phyloP scores from a whole-genome alignment of 1,284 basidiomycete genomes.

The Acaromyces ingoldii region DNA sequence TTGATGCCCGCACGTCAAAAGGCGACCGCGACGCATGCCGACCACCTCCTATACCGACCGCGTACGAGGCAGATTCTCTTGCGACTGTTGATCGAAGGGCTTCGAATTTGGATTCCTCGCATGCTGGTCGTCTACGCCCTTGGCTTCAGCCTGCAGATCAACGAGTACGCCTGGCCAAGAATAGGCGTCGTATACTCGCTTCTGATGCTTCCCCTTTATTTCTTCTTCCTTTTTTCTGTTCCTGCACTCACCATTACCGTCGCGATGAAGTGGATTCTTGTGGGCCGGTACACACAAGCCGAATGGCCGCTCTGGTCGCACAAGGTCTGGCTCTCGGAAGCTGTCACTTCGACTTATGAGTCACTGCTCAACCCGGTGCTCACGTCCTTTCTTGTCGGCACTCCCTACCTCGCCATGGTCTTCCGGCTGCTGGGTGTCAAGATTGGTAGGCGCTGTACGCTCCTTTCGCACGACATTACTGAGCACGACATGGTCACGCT shows the following conservation, averaged over 20 bases:
- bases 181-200: constrained; percentile 4
- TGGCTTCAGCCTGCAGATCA: constrained; percentile 4
- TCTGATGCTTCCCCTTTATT: constrained; percentile 7
- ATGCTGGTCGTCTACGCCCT: constrained; percentile 7
- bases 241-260: constrained; percentile 7
- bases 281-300: constrained; percentile 3
- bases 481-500: constrained; percentile 8
- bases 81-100: constrained; percentile 10
- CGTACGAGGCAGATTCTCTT: background rate
- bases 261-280: constrained; percentile 5
- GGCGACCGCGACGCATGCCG: background rate
- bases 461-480: constrained; percentile 7
- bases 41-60: constrained; percentile 5
- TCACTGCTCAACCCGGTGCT: background rate
- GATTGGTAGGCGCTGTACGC: constrained; percentile 3
- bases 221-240: constrained; percentile 6
- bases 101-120: constrained; percentile 8
- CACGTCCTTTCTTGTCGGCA: constrained; percentile 2
- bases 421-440: constrained; percentile 8
- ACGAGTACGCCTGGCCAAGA: background rate
- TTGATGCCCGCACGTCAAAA: constrained; percentile 7
- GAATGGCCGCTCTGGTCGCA: constrained; percentile 12
- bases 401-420: constrained; percentile 1
- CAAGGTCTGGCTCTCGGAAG: constrained; percentile 9
- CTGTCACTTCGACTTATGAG: constrained; percentile 8